Base-by-base conservation (phyloP, 805 yeast genomes). In the Pichia heedii region DNA sequence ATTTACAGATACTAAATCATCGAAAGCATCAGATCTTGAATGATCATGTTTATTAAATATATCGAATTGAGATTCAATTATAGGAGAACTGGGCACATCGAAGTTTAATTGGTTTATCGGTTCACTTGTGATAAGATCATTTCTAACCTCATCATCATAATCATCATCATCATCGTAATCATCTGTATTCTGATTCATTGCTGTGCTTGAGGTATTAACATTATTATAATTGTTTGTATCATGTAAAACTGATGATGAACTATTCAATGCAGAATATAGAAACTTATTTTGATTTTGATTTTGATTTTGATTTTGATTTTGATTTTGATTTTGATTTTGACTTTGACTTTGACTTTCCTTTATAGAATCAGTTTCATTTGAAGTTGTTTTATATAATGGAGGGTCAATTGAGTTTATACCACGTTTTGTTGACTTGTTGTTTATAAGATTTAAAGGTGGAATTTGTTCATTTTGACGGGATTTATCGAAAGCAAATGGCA, bases 401-500 rank as follows among this genome's bases (percentile, higher is more conserved):
- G n/a, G n/a, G n/a, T n/a, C n/a, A n/a, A n/a, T n/a, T n/a, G n/a
- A n/a, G n/a, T n/a, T n/a, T n/a, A n/a, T n/a, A n/a, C n/a, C n/a
- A n/a, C n/a, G n/a, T 24, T 8, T 24, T 24, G 12, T 29, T 29
- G 2, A 6, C 12, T 10, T 13, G 7, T 29, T 29, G 32, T 3
- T 10, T 29, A 15, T 10, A 29, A 29, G 42, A n/a, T 45, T 21
- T 4, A 44, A 33, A 3, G 46, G 46, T 3, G 43, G 43, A 6
- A 20, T 15, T 11, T 33, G 19, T 32, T 63, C 67, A 24, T 56
- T 54, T 0, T 60, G 46, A 19, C 66, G 51, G 2, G 73, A 65
- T 2, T 66, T 57, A 45, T 65, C 68, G 49, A 61, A 74, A 4
- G 78, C 74, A 60, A 73, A 68, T 5, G 80, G 79, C n/a, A 73